Evolutionary conservation across 177 flowering plant genomes (phyloP).

Genomic region (Vitis hybrid): DNA sequence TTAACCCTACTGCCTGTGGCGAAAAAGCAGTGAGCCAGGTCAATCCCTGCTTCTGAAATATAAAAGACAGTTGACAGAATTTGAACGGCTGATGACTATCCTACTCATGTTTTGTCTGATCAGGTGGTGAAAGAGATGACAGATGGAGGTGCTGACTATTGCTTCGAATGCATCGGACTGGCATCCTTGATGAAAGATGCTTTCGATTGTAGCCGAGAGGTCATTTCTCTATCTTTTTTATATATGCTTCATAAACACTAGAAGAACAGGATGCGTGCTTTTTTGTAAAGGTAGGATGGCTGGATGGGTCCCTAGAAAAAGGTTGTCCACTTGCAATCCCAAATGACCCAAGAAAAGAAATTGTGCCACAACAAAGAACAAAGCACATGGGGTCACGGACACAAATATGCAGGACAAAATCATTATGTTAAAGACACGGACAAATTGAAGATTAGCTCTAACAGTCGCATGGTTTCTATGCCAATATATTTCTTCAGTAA

Average conservation of each 20-base stretch:
- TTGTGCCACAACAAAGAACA: too few species aligned
- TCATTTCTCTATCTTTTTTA: conserved; percentile 6
- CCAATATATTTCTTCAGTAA: background rate
- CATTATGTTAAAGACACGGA: too few species aligned
- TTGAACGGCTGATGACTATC: background rate
- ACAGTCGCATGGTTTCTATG: background rate
- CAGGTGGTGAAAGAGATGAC: conserved; percentile 75
- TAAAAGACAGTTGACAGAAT: background rate
- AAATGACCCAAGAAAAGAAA: too few species aligned
- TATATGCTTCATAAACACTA: too few species aligned
- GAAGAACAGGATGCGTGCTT: too few species aligned
- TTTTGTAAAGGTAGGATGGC: too few species aligned
- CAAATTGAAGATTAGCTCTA: too few species aligned
- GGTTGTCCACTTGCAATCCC: too few species aligned
- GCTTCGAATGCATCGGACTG: conserved; percentile 81
- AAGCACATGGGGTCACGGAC: too few species aligned
- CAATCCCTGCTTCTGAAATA: background rate
- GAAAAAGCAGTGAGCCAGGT: conserved; percentile 59
- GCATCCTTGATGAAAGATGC: conserved; percentile 76
- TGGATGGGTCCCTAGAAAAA: too few species aligned
- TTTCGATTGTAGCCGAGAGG: conserved; percentile 45
- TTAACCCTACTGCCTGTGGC: conserved; percentile 47
- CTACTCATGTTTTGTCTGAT: background rate
- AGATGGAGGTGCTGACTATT: conserved; percentile 79
- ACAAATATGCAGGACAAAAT: too few species aligned